These are phyloP conservation scores for Aspergillus intermedius DNA, from an alignment of 2,329 filamentous ascomycete genomes.

Conservation along the genomic window DNA sequence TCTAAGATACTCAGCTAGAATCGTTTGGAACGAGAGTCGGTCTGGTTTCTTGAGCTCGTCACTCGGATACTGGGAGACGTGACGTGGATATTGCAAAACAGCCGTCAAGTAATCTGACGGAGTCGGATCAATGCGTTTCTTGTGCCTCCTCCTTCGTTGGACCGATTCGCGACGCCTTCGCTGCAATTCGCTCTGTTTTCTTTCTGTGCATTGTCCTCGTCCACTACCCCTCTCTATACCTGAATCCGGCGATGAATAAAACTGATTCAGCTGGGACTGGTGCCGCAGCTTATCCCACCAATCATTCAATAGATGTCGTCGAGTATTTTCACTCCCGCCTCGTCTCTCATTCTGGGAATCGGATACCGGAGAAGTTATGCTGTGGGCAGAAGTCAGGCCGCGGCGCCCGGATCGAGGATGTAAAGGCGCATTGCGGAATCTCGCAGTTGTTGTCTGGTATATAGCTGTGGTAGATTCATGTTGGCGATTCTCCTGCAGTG, in stretches of 20 bases:
- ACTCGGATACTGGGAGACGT: neutral
- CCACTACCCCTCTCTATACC: neutral
- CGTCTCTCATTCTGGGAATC: neutral
- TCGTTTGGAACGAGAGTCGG: conserved; percentile 25
- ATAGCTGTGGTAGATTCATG: neutral
- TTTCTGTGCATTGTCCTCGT: neutral
- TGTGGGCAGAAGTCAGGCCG: conserved; percentile 1
- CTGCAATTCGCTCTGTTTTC: neutral
- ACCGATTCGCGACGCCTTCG: neutral
- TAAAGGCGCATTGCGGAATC: conserved; percentile 3
- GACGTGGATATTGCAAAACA: conserved; percentile 16
- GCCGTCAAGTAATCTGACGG: conserved; percentile 27
- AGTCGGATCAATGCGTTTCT: conserved; percentile 8
- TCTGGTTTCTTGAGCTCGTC: conserved; percentile 3
- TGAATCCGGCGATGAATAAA: conserved; percentile 1
- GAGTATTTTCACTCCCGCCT: conserved; percentile 1
- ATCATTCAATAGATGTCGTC: conserved; percentile 5
- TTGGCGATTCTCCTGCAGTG: neutral
- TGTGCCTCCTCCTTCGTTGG: neutral
- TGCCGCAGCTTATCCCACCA: conserved; percentile 10
- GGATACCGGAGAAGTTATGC: neutral
- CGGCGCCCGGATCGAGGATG: neutral
- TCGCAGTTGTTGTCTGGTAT: neutral
- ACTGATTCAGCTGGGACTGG: conserved; percentile 11
- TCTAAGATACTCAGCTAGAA: conserved; percentile 34